These are phyloP conservation scores for Apiotrichum domesticum DNA, from an alignment of 1,284 basidiomycete species.

Conservation along the genomic window DNA sequence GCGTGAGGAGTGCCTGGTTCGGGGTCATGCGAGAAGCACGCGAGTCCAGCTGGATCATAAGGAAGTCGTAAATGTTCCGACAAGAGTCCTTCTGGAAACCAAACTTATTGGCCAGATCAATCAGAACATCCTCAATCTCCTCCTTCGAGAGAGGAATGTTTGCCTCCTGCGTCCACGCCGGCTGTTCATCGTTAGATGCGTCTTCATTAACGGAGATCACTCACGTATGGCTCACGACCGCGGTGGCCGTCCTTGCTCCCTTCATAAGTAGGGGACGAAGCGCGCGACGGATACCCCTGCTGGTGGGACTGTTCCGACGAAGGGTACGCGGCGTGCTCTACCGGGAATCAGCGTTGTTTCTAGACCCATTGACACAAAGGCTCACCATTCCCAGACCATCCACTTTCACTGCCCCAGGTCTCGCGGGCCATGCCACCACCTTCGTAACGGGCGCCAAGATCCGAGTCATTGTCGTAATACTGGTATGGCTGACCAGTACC, in stretches of 20 bases:
- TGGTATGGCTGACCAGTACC: slow-evolving; percentile 36
- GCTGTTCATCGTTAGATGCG: slow-evolving; percentile 54
- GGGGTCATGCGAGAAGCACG: slow-evolving; percentile 96
- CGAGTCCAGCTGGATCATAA: slow-evolving; percentile 97
- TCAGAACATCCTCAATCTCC: slow-evolving; percentile 97
- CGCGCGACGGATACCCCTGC: slow-evolving; percentile 40
- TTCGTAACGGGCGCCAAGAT: slow-evolving; percentile 54
- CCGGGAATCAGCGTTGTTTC: background rate
- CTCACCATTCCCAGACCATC: slow-evolving; percentile 42
- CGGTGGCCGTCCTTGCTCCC: slow-evolving; percentile 58
- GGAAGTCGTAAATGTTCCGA: slow-evolving; percentile 79
- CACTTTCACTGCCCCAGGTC: slow-evolving; percentile 46
- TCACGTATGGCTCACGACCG: slow-evolving; percentile 49
- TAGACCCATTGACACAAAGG: slow-evolving; percentile 39
- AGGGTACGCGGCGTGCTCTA: slow-evolving; percentile 17
- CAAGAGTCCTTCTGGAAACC: slow-evolving; percentile 86
- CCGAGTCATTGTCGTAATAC: slow-evolving; percentile 71
- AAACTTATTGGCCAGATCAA: slow-evolving; percentile 97
- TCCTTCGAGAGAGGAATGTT: slow-evolving; percentile 95
- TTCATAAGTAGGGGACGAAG: slow-evolving; percentile 47
- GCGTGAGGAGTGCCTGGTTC: slow-evolving; percentile 84
- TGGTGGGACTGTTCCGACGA: slow-evolving; percentile 34
- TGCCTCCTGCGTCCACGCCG: slow-evolving; percentile 86
- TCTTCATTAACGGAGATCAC: slow-evolving; percentile 30
- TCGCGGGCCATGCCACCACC: slow-evolving; percentile 45